phyloP scores from a whole-genome alignment of 768 basidiomycete species.

The Tylopilus rubrobrunneus region DNA sequence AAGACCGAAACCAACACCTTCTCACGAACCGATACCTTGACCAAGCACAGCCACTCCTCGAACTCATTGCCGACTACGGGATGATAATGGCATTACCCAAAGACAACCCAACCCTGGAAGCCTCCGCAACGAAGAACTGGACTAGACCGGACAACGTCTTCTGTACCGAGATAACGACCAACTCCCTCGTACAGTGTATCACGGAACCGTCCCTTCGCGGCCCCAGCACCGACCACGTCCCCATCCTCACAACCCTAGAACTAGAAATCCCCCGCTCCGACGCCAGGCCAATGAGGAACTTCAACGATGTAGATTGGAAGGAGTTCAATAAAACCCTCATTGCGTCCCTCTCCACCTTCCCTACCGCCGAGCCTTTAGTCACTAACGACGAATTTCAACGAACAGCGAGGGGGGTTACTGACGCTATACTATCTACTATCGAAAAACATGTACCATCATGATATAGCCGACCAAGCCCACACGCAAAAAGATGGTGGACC shows the following conservation, averaged over 20 bases:
- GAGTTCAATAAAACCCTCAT: background rate
- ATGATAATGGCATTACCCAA: slow-evolving; percentile 36
- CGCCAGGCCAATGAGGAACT: background rate
- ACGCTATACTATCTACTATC: background rate
- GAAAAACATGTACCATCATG: background rate
- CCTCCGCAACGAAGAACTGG: slow-evolving; percentile 28
- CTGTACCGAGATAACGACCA: background rate
- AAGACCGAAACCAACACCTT: slow-evolving; percentile 16
- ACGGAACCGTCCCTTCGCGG: accelerated
- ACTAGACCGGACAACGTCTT: slow-evolving; percentile 11
- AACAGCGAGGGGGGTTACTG: background rate
- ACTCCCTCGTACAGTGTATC: background rate
- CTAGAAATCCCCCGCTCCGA: accelerated
- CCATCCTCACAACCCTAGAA: background rate
- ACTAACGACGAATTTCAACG: background rate
- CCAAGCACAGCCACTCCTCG: background rate
- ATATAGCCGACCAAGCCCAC: background rate
- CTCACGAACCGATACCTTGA: slow-evolving; percentile 10
- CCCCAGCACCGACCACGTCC: slow-evolving; percentile 11
- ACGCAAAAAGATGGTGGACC: background rate
- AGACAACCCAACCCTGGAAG: slow-evolving; percentile 33
- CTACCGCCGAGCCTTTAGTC: background rate
- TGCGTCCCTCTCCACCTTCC: background rate
- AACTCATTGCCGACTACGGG: slow-evolving; percentile 1
- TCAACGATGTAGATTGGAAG: background rate